phyloP scores from a whole-genome alignment of 306 rosid genomes.

The Cucurbita ficifolia region DNA sequence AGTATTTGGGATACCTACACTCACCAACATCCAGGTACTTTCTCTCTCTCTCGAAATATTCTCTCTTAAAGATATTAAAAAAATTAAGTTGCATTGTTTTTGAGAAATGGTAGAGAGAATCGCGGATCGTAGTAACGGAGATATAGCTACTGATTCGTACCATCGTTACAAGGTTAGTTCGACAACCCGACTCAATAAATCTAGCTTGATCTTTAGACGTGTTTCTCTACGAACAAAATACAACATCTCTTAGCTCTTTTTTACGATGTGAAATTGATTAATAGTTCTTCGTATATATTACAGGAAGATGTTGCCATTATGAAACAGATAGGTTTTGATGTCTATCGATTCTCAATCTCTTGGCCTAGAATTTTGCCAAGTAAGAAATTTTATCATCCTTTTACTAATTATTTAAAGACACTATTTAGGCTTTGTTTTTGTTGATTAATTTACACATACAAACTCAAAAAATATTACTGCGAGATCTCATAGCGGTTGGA shows the following conservation, averaged over 20 bases:
- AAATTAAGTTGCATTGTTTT: not conserved
- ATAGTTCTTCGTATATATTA: not conserved
- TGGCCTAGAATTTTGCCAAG: too few species aligned
- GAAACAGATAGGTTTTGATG: too few species aligned
- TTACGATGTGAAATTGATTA: not conserved
- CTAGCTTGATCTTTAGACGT: too few species aligned
- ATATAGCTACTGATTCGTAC: constrained; percentile 24
- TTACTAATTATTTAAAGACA: too few species aligned
- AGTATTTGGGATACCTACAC: constrained; percentile 24
- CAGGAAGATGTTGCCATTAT: not conserved
- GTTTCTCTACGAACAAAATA: too few species aligned
- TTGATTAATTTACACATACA: too few species aligned
- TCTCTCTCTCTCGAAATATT: not conserved
- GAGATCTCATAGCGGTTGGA: too few species aligned
- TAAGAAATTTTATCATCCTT: too few species aligned
- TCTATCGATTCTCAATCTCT: too few species aligned
- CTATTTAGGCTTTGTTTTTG: too few species aligned
- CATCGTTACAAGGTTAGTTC: constrained; percentile 15
- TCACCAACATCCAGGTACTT: constrained; percentile 19
- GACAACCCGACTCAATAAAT: too few species aligned
- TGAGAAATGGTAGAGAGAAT: constrained; percentile 18
- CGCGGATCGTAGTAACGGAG: constrained; percentile 20
- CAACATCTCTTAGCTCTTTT: not conserved
- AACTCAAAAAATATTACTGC: too few species aligned
- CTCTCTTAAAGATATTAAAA: not conserved